Percentiles rank a stretch among this genome's conserved stretches.
Conservation (phyloP, 352 stramenopile species). For the Blastocystis sp. region DNA sequence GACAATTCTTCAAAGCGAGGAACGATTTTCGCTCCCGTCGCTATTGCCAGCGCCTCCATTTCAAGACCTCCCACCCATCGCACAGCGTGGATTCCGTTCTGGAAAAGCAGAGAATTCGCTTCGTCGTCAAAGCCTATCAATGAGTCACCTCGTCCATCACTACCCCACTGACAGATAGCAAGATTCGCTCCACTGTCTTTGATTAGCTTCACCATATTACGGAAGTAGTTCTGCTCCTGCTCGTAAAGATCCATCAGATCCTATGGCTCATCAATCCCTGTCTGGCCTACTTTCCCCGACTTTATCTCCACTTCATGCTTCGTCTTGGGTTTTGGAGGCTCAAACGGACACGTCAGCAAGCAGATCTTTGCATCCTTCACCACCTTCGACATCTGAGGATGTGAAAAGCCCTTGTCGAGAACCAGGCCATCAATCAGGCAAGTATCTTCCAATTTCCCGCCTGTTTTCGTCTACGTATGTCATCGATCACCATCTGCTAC, state of each 20-base stretch:
- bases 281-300: constrained; percentile 78
- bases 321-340: constrained; percentile 98
- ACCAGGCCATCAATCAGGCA: constrained; percentile 95
- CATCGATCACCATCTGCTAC: neutral
- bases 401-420: constrained; percentile 98
- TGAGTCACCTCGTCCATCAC: neutral
- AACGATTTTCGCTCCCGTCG: constrained; percentile 94
- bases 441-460: constrained; percentile 91
- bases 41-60: constrained; percentile 99
- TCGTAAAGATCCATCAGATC: constrained; percentile 74
- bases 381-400: constrained; percentile 95
- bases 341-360: constrained; percentile 97
- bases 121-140: constrained; percentile 99
- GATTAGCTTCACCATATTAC: constrained; percentile 96
- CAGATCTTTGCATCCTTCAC: constrained; percentile 94
- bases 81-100: constrained; percentile 91
- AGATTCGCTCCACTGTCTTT: constrained; percentile 96
- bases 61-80: constrained; percentile 97
- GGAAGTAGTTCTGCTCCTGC: constrained; percentile 97
- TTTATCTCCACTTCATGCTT: constrained; percentile 99
- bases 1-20: constrained; percentile 93
- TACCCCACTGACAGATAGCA: constrained; percentile 82
- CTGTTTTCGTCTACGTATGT: constrained; percentile 84
- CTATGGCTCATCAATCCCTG: neutral
- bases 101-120: constrained; percentile 94